Evolutionary conservation across 306 rosid genomes (phyloP), one percentile per base, ranked within the genome.

Genomic region (Medicago ruthenica): DNA sequence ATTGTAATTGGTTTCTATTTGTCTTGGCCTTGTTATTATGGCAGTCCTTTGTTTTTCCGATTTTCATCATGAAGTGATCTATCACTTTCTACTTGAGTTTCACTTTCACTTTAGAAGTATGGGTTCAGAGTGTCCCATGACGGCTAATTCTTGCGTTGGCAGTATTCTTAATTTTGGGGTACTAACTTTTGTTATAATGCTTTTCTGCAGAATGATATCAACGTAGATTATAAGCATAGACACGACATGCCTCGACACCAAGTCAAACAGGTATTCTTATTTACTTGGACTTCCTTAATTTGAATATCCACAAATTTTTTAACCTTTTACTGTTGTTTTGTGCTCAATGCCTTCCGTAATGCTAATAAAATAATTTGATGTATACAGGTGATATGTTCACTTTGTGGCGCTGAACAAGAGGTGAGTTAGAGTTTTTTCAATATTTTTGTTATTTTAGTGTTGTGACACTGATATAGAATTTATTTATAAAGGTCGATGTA

Each of bases 361-460:
- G 54, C 73, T 85, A 72, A 85, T 57, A n/a, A 64, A 54, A 63
- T 20, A 10, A 7, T 11, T 50, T 67, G 34, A 75, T 73, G 39
- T 81, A 62, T 47, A 66, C 87, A 93, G 98, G 93, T 93, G 71
- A 88, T 89, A 81, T 93, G 97, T 73, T 86, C 96, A 27, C 92
- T 91, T 34, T 91, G 97, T 80, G 89, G 85, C 71, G 88, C 97
- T 0, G 97, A 91, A 69, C 98, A 91, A 86, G 96, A 85, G 93
- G 98, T 93, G 81, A 50, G 96, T 76, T 44, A 58, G 44, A 83
- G 22, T 65, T 63, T 68, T 20, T 76, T 51, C 18, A 15, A 17
- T 77, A 21, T 63, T 53, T 62, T 42, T 21, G 54, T 8, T 41
- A 55, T 57, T 21, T 68, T 60, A 9, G 17, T 12, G n/a, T 57